These are phyloP conservation scores for Trichoderma citrinoviride DNA, from an alignment of 2,329 filamentous ascomycete species.

Conservation along the genomic window DNA sequence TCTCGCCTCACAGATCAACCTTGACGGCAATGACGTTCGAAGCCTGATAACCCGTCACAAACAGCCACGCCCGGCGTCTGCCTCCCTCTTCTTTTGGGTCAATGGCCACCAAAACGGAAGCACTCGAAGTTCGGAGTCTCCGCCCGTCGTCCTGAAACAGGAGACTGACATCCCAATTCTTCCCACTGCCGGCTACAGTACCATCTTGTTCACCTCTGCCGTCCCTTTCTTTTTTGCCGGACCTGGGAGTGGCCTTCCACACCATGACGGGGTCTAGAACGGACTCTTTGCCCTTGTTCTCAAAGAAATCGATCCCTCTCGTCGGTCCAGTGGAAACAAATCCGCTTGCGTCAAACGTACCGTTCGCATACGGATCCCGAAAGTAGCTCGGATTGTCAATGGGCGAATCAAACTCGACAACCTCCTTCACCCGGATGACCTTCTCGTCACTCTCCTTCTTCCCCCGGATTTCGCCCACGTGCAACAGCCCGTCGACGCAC, in stretches of 20 bases:
- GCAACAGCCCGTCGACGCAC: constrained; percentile 46
- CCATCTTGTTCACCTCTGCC: not conserved
- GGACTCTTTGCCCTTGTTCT: constrained; percentile 32
- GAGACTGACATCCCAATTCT: constrained; percentile 44
- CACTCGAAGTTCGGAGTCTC: constrained; percentile 48
- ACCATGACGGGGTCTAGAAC: constrained; percentile 47
- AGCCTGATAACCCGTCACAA: constrained; percentile 55
- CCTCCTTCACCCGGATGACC: constrained; percentile 38
- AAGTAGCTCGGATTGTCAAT: constrained; percentile 61
- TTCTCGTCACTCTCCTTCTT: constrained; percentile 22
- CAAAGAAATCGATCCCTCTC: constrained; percentile 38
- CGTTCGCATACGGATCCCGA: constrained; percentile 48
- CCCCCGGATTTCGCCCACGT: constrained; percentile 37
- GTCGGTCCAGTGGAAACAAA: constrained; percentile 51
- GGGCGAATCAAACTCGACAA: constrained; percentile 43
- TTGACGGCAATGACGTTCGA: constrained; percentile 49
- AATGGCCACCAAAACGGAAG: constrained; percentile 52
- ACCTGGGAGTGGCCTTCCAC: constrained; percentile 37
- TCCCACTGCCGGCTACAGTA: not conserved
- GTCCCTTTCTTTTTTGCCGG: constrained; percentile 20
- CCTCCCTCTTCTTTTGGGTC: constrained; percentile 45
- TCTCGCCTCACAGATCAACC: constrained; percentile 43
- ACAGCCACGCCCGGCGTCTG: constrained; percentile 54
- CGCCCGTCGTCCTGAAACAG: constrained; percentile 58
- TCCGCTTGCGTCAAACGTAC: constrained; percentile 49